Evolutionary conservation across 352 stramenopile genomes (phyloP).

Genomic region (Globisporangium nunn): DNA sequence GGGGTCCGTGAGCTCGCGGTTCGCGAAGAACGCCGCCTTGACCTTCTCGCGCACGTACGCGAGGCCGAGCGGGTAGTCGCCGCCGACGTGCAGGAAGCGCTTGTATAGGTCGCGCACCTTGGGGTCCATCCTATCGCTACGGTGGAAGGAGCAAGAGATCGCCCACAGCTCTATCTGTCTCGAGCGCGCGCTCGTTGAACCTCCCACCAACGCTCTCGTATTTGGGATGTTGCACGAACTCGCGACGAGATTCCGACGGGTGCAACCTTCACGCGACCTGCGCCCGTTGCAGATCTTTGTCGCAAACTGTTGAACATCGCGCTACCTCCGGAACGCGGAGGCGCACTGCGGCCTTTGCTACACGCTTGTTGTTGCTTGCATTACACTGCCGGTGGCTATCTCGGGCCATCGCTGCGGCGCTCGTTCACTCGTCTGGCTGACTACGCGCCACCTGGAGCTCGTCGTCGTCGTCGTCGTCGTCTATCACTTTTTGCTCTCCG

Average conservation of each 20-base stretch:
- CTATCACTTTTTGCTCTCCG: conserved; percentile 1
- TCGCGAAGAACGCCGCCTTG: conserved; percentile 90
- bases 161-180: too few species aligned
- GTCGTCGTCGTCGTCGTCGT: not conserved
- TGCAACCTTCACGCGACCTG: too few species aligned
- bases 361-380: conserved; percentile 2
- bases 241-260: too few species aligned
- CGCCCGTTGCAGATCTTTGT: not conserved
- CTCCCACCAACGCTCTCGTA: too few species aligned
- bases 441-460: not conserved
- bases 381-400: not conserved
- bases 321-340: not conserved
- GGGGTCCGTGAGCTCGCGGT: conserved; percentile 57
- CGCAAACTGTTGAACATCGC: not conserved
- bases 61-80: conserved; percentile 92
- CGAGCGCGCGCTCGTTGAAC: too few species aligned
- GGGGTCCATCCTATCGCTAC: conserved; percentile 70
- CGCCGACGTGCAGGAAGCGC: conserved; percentile 89
- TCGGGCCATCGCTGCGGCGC: not conserved
- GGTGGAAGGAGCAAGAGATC: too few species aligned
- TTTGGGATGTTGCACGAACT: too few species aligned
- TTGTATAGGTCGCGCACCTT: conserved; percentile 95
- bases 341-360: not conserved
- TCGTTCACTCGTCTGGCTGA: not conserved
- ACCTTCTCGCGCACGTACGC: conserved; percentile 87